Conservation (phyloP, 176 grass and related monocot genomes). For the Triticum turgidum region DNA sequence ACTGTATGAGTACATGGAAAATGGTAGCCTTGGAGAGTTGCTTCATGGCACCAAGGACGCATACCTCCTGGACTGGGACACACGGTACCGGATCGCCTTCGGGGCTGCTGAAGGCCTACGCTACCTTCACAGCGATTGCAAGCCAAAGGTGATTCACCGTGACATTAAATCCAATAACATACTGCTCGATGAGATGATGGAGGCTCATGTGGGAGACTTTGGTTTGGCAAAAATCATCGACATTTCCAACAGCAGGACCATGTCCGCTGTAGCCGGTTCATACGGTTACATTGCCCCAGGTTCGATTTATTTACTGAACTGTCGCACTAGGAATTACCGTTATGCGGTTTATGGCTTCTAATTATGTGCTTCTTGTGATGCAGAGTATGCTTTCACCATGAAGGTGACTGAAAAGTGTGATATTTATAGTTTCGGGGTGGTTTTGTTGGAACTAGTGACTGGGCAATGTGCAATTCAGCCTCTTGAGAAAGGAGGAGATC, state of each 20-base stretch:
- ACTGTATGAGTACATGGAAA: slow-evolving; percentile 95
- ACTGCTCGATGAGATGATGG: slow-evolving; percentile 82
- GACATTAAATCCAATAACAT: slow-evolving; percentile 99
- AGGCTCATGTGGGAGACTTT: slow-evolving; percentile 95
- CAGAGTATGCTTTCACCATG: slow-evolving; percentile 99
- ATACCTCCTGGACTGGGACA: slow-evolving; percentile 75
- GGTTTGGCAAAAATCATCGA: slow-evolving; percentile 87
- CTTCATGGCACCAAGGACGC: slow-evolving; percentile 66
- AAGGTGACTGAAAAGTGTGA: slow-evolving; percentile 98
- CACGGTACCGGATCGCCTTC: slow-evolving; percentile 70
- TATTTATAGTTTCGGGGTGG: slow-evolving; percentile 89
- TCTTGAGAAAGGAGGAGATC: slow-evolving; percentile 96
- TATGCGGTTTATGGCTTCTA: slow-evolving; percentile 26
- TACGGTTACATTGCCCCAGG: slow-evolving; percentile 98
- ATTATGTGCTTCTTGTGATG: slow-evolving; percentile 16
- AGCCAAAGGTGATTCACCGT: slow-evolving; percentile 83
- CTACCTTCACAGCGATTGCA: slow-evolving; percentile 92
- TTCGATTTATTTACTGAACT: slow-evolving; percentile 27
- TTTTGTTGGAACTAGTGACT: slow-evolving; percentile 83
- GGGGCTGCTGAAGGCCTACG: slow-evolving; percentile 86
- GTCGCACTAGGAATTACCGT: neutral
- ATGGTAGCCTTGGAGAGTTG: slow-evolving; percentile 90
- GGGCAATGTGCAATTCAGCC: slow-evolving; percentile 89
- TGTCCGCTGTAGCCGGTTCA: slow-evolving; percentile 88
- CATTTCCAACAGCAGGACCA: slow-evolving; percentile 79